Percentiles rank a stretch among this genome's conserved stretches.
Conservation (phyloP, 495 filamentous ascomycete genomes). For the Penicillium pulvis region DNA sequence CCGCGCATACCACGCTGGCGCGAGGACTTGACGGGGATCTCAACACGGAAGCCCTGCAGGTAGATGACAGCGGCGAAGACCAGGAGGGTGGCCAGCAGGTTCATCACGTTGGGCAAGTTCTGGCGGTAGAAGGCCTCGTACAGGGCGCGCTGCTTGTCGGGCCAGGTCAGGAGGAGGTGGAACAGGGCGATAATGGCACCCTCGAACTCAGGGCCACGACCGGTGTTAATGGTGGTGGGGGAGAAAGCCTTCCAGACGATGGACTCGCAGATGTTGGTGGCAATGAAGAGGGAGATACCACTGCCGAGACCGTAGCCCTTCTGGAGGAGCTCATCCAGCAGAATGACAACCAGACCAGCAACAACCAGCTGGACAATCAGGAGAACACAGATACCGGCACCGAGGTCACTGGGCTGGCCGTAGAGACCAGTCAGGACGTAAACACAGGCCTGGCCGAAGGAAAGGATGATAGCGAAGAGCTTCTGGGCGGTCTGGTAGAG, state of each 20-base stretch:
- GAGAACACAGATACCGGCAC: constrained; percentile 95
- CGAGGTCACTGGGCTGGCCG: constrained; percentile 91
- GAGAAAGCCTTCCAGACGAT: constrained; percentile 99
- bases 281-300: constrained; percentile 99
- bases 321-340: constrained; percentile 98
- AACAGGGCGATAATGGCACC: constrained; percentile 98
- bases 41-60: constrained; percentile 99
- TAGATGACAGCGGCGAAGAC: constrained; percentile 99
- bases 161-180: constrained; percentile 97
- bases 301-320: constrained; percentile 99
- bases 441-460: constrained; percentile 94
- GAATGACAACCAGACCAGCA: constrained; percentile 96
- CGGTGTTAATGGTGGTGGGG: constrained; percentile 98
- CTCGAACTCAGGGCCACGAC: constrained; percentile 98
- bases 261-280: constrained; percentile 99
- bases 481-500: constrained; percentile 99
- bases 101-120: constrained; percentile 99
- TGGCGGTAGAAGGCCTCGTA: constrained; percentile 99
- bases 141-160: constrained; percentile 96
- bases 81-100: constrained; percentile 86
- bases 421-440: constrained; percentile 98
- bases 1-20: constrained; percentile 98
- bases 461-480: constrained; percentile 97
- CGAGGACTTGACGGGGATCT: constrained; percentile 99
- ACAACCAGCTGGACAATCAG: constrained; percentile 95